Evolutionary conservation across 2,329 filamentous ascomycete species (phyloP).

Genomic region (Talaromyces verruculosus): DNA sequence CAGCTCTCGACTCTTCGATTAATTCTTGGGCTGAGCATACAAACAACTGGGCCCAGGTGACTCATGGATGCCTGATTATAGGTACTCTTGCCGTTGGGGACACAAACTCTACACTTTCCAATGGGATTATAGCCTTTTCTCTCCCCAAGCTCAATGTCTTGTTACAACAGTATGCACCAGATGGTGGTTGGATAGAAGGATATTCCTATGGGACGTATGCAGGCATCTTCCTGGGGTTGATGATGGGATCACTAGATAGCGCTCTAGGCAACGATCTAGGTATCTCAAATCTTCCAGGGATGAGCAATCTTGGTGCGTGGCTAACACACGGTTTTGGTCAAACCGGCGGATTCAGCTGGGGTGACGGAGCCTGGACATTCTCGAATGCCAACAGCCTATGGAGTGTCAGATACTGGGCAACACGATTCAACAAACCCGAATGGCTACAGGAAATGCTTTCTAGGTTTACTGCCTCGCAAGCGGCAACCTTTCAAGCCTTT

Average conservation of each 20-base stretch:
- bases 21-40: background rate
- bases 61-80: background rate
- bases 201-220: background rate
- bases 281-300: background rate
- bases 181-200: slow-evolving; percentile 1
- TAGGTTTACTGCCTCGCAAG: background rate
- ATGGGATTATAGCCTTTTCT: background rate
- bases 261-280: background rate
- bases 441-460: background rate
- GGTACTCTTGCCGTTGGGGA: background rate
- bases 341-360: background rate
- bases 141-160: background rate
- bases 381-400: background rate
- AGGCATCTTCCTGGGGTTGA: background rate
- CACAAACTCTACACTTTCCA: background rate
- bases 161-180: background rate
- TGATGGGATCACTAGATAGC: background rate
- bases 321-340: background rate
- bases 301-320: background rate
- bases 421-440: background rate
- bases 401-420: background rate
- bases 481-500: too few species aligned
- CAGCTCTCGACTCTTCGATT: background rate
- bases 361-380: background rate
- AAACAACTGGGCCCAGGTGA: background rate